Conservation (phyloP, 2,329 filamentous ascomycete genomes). For the Arthrobotrys sinensis region DNA sequence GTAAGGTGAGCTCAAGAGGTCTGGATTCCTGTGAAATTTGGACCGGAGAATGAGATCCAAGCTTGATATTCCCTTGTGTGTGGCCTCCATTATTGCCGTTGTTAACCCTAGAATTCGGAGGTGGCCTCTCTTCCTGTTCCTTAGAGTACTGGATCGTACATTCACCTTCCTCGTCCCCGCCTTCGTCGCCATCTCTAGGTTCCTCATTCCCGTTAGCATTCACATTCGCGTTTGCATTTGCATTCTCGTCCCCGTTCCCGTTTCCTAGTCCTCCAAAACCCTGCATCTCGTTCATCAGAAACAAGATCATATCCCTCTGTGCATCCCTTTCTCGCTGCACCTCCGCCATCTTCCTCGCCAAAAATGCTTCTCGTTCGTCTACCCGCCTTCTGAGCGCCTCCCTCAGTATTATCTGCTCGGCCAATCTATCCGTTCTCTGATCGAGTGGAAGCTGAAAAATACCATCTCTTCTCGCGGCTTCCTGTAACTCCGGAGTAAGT, state of each 20-base stretch:
- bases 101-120: background rate
- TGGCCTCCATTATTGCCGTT: background rate
- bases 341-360: background rate
- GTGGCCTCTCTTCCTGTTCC: no score
- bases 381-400: background rate
- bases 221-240: no score
- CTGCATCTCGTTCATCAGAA: constrained; percentile 8
- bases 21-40: background rate
- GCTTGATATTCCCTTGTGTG: background rate
- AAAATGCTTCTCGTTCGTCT: background rate
- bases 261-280: background rate
- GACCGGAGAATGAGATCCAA: background rate
- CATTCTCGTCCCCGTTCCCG: background rate
- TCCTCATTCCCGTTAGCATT: no score
- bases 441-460: background rate
- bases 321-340: background rate
- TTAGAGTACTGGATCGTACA: no score
- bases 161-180: background rate
- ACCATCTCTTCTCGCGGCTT: background rate
- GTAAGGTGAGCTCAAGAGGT: background rate
- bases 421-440: background rate
- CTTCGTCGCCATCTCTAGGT: no score
- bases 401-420: background rate
- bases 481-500: background rate
- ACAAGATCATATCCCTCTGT: background rate